A percentile compares a stretch with the other conserved stretches of the same genome.
Conservation (phyloP, 1,139 yeast genomes). For the Hansenula lynferdii region DNA sequence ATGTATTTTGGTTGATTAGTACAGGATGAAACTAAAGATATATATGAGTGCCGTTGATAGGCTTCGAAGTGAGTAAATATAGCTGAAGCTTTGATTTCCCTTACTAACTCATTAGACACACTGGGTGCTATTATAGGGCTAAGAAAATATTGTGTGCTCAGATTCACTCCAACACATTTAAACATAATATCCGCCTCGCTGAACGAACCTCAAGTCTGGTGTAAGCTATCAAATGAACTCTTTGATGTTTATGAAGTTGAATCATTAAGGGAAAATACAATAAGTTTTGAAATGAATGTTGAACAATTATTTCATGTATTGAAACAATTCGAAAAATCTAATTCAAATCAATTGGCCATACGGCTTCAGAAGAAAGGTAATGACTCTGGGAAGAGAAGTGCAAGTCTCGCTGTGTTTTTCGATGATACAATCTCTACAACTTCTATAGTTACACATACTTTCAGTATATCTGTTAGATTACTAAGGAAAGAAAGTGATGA, state of each 20-base stretch:
- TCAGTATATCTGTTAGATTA: conserved; percentile 53
- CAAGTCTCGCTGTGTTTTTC: conserved; percentile 49
- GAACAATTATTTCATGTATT: conserved; percentile 52
- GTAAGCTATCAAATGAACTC: conserved; percentile 40
- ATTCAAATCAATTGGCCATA: conserved; percentile 45
- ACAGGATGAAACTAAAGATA: conserved; percentile 20
- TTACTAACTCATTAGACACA: conserved; percentile 20
- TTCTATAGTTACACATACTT: conserved; percentile 45
- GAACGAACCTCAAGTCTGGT: conserved; percentile 60
- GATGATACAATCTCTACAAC: conserved; percentile 27
- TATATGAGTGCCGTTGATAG: conserved; percentile 18
- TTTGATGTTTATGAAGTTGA: conserved; percentile 45
- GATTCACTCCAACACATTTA: conserved; percentile 44
- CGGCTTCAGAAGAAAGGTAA: conserved; percentile 41
- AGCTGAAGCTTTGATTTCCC: background rate
- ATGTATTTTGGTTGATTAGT: background rate
- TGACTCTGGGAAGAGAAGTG: conserved; percentile 35
- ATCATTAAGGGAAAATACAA: conserved; percentile 41
- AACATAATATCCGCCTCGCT: conserved; percentile 45
- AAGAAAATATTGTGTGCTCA: conserved; percentile 34
- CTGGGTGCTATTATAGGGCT: conserved; percentile 29
- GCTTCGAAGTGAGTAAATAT: conserved; percentile 15
- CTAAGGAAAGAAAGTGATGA: conserved; percentile 42
- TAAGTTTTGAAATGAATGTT: conserved; percentile 50
- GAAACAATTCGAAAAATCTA: conserved; percentile 47